These are phyloP conservation scores for Candida namnaoensis DNA, from an alignment of 805 yeast species.

Conservation along the genomic window DNA sequence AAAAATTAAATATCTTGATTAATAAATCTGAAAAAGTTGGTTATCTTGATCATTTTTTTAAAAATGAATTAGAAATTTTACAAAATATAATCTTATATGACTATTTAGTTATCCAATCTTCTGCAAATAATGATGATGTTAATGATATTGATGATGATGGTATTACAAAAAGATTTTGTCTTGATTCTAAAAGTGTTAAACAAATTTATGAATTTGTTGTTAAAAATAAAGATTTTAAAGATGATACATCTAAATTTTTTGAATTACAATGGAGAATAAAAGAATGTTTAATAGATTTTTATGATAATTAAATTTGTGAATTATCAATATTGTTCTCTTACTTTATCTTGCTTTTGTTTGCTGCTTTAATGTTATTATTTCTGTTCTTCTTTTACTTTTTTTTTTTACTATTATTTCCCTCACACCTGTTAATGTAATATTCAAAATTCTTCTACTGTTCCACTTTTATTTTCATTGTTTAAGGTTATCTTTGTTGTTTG, in stretches of 20 bases:
- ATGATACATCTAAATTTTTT: conserved; percentile 4
- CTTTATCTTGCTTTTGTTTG: too few relatives aligned
- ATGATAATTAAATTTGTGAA: too few relatives aligned
- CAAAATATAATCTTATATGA: conserved; percentile 27
- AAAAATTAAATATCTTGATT: conserved; percentile 10
- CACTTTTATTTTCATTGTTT: too few relatives aligned
- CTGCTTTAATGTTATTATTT: too few relatives aligned
- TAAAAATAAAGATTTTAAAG: conserved; percentile 5
- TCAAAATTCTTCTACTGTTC: too few relatives aligned
- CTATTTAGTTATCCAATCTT: conserved; percentile 11
- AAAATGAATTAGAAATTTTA: conserved; percentile 26
- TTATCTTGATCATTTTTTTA: conserved; percentile 10
- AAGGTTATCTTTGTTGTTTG: too few relatives aligned
- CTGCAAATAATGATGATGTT: conserved; percentile 1
- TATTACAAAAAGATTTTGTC: neutral
- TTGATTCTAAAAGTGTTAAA: conserved; percentile 1
- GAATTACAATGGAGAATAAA: neutral
- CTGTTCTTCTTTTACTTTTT: too few relatives aligned
- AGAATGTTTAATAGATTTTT: neutral
- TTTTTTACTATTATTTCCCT: too few relatives aligned
- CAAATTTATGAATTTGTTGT: conserved; percentile 13
- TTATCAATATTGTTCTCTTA: too few relatives aligned
- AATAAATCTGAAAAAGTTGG: conserved; percentile 17
- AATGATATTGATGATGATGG: too few relatives aligned
- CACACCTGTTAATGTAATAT: too few relatives aligned